These are phyloP conservation scores for Candida peoriensis DNA, from an alignment of 805 yeast species.

Conservation along the genomic window DNA sequence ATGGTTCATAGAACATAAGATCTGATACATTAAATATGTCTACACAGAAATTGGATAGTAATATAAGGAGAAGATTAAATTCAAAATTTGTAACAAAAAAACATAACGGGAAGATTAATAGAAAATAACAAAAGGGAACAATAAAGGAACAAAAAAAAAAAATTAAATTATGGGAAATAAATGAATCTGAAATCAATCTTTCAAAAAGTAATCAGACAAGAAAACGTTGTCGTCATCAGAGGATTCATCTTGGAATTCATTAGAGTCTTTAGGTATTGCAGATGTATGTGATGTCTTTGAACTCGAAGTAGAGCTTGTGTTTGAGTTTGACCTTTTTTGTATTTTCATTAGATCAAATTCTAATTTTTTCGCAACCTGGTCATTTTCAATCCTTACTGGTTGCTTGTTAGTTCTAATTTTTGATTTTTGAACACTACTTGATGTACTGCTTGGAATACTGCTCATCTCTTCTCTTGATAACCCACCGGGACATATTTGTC, in stretches of 20 bases:
- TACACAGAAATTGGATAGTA: no score
- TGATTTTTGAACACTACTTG: constrained; percentile 13
- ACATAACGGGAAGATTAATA: no score
- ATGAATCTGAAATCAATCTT: no score
- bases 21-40: no score
- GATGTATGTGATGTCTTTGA: no score
- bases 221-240: constrained; percentile 1
- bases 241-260: no score
- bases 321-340: not conserved
- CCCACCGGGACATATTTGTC: constrained; percentile 83
- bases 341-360: constrained; percentile 6
- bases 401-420: constrained; percentile 8
- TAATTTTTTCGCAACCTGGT: constrained; percentile 7
- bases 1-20: no score
- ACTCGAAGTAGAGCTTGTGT: not conserved
- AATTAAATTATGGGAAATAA: not conserved
- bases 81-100: no score
- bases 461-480: constrained; percentile 2
- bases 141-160: not conserved
- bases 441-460: not conserved
- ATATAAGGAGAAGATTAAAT: no score
- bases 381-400: constrained; percentile 4
- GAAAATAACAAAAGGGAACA: not conserved
- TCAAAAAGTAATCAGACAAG: not conserved
- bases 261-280: no score